Conservation (phyloP, 2,329 filamentous ascomycete species). For the Cephalotrichum gorgonifer region DNA sequence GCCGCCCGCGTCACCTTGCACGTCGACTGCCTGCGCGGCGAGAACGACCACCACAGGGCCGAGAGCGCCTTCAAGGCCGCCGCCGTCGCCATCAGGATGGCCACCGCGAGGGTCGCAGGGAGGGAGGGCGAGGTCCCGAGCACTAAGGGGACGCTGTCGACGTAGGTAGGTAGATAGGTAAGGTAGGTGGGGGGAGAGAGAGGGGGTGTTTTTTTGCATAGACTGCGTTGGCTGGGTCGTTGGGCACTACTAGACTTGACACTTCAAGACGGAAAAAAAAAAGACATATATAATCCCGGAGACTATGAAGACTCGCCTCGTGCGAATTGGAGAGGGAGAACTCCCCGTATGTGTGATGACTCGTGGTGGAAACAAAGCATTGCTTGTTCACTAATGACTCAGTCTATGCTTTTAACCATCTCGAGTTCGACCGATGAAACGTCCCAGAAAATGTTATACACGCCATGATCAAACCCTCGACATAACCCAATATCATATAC, state of each 20-base stretch:
- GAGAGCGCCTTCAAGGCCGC: constrained; percentile 97
- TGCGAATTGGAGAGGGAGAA: too few relatives aligned
- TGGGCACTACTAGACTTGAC: neutral
- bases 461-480: too few relatives aligned
- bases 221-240: neutral
- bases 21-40: constrained; percentile 80
- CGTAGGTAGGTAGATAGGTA: constrained; percentile 21
- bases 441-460: too few relatives aligned
- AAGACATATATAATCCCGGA: too few relatives aligned
- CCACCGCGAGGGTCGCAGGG: constrained; percentile 63
- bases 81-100: constrained; percentile 72
- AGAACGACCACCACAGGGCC: constrained; percentile 92
- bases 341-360: too few relatives aligned
- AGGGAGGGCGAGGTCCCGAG: constrained; percentile 89
- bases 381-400: too few relatives aligned
- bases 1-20: constrained; percentile 86
- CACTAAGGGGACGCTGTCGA: constrained; percentile 82
- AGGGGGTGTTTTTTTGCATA: neutral
- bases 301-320: too few relatives aligned
- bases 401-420: too few relatives aligned
- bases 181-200: neutral
- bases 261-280: neutral
- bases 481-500: too few relatives aligned
- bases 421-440: too few relatives aligned
- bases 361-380: too few relatives aligned